These are phyloP conservation scores for Ophiostoma montium DNA, from an alignment of 2,329 filamentous ascomycete genomes.

Conservation along the genomic window DNA sequence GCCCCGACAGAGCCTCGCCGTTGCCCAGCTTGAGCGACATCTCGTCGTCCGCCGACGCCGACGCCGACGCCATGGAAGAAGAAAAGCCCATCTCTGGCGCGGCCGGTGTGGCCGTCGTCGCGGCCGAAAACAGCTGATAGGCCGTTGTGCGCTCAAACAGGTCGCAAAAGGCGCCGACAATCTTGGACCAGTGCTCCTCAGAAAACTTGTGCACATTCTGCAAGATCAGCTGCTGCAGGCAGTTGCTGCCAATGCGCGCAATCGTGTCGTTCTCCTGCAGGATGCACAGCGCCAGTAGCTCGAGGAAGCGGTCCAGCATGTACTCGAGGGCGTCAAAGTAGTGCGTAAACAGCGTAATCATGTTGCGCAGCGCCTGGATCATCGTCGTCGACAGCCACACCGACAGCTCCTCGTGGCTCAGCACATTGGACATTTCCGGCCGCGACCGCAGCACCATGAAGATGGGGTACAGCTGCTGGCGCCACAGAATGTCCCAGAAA, in stretches of 20 bases:
- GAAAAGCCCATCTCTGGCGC: constrained; percentile 37
- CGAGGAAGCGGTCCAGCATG: constrained; percentile 95
- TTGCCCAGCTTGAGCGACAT: constrained; percentile 45
- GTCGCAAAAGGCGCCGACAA: constrained; percentile 91
- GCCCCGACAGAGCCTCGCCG: constrained; percentile 12
- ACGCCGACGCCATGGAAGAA: constrained; percentile 26
- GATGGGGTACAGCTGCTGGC: constrained; percentile 91
- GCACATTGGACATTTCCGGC: constrained; percentile 88
- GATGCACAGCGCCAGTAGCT: constrained; percentile 87
- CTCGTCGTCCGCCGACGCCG: constrained; percentile 25
- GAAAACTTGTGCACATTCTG: constrained; percentile 93
- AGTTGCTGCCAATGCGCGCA: constrained; percentile 94
- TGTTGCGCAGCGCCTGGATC: constrained; percentile 95
- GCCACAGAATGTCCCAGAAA: constrained; percentile 98
- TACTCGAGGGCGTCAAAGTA: constrained; percentile 94
- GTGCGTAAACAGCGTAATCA: constrained; percentile 97
- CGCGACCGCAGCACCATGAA: constrained; percentile 96
- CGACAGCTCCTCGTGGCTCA: constrained; percentile 91
- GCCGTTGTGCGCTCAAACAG: constrained; percentile 91
- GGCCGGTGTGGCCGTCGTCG: constrained; percentile 37
- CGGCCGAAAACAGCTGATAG: constrained; percentile 86
- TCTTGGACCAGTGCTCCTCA: constrained; percentile 78
- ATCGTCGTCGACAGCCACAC: constrained; percentile 99
- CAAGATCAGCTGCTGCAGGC: constrained; percentile 86
- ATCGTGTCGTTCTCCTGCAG: constrained; percentile 99